Evolutionary conservation across 1,284 basidiomycete species (phyloP).

Genomic region (Xerocomus nothofagi): DNA sequence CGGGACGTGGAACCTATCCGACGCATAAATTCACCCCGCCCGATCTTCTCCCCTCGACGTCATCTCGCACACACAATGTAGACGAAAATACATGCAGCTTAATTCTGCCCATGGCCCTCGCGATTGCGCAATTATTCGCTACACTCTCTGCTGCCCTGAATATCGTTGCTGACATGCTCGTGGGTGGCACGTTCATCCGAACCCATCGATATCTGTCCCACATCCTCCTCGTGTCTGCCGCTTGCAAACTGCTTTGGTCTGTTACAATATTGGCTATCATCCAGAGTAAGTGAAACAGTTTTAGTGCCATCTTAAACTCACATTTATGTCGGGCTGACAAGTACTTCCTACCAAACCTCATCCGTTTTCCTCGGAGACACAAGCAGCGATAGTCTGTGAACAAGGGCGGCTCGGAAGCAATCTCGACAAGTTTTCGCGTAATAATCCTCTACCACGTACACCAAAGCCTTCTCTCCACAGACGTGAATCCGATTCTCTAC

Average conservation of each 20-base stretch:
- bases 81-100: neutral
- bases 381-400: neutral
- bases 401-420: neutral
- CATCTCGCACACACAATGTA: neutral
- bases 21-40: neutral
- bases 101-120: slow-evolving; percentile 14
- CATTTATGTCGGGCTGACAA: slow-evolving; percentile 8
- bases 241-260: slow-evolving; percentile 29
- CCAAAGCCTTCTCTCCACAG: slow-evolving; percentile 25
- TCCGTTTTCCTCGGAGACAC: slow-evolving; percentile 10
- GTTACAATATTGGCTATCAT: slow-evolving; percentile 18
- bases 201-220: neutral
- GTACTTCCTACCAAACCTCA: slow-evolving; percentile 21
- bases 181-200: neutral
- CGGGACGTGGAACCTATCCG: neutral
- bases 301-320: neutral
- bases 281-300: slow-evolving; percentile 23
- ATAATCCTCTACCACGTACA: slow-evolving; percentile 3
- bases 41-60: slow-evolving; percentile 2
- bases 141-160: slow-evolving; percentile 26
- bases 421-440: neutral
- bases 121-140: slow-evolving; percentile 26
- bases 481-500: slow-evolving; percentile 29
- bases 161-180: slow-evolving; percentile 15
- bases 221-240: slow-evolving; percentile 21